Evolutionary conservation across 2,329 filamentous ascomycete genomes (phyloP).

Genomic region (Diaporthe caulivora): DNA sequence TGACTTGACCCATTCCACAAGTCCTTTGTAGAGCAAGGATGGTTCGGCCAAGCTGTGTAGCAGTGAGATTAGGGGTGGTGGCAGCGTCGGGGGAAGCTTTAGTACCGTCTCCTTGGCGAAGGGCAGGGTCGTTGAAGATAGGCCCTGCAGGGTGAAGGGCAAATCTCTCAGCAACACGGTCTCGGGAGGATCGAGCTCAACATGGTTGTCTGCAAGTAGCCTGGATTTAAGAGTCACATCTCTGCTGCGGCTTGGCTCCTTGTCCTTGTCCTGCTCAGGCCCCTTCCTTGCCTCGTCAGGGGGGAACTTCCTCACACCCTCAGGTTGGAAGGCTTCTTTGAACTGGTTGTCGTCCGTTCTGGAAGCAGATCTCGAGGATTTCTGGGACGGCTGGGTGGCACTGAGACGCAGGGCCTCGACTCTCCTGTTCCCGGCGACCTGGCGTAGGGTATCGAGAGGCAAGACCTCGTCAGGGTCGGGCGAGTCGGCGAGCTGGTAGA

Average conservation of each 20-base stretch:
- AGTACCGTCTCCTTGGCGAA: conserved; percentile 79
- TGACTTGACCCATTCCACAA: conserved; percentile 85
- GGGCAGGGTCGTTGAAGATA: conserved; percentile 86
- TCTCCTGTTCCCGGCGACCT: conserved; percentile 50
- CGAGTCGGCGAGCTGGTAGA: conserved; percentile 84
- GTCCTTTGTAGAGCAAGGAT: conserved; percentile 86
- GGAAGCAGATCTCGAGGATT: conserved; percentile 51
- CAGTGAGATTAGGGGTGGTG: conserved; percentile 86
- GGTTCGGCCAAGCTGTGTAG: conserved; percentile 93
- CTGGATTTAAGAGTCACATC: conserved; percentile 70
- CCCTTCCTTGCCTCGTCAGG: conserved; percentile 54
- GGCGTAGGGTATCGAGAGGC: conserved; percentile 56
- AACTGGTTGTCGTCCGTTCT: conserved; percentile 62
- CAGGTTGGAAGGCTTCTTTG: conserved; percentile 67
- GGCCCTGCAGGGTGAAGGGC: conserved; percentile 91
- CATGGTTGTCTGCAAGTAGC: conserved; percentile 68
- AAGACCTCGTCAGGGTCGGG: conserved; percentile 66
- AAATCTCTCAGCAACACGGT: conserved; percentile 80
- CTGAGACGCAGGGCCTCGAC: conserved; percentile 34
- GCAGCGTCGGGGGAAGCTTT: conserved; percentile 82
- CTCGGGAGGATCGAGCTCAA: conserved; percentile 72
- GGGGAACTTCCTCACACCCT: conserved; percentile 61
- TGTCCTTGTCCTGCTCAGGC: conserved; percentile 43
- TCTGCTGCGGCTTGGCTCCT: conserved; percentile 52
- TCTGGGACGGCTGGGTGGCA: conserved; percentile 45